phyloP scores from a whole-genome alignment of 2,329 filamentous ascomycete species.

The Arachnopeziza araneosa region DNA sequence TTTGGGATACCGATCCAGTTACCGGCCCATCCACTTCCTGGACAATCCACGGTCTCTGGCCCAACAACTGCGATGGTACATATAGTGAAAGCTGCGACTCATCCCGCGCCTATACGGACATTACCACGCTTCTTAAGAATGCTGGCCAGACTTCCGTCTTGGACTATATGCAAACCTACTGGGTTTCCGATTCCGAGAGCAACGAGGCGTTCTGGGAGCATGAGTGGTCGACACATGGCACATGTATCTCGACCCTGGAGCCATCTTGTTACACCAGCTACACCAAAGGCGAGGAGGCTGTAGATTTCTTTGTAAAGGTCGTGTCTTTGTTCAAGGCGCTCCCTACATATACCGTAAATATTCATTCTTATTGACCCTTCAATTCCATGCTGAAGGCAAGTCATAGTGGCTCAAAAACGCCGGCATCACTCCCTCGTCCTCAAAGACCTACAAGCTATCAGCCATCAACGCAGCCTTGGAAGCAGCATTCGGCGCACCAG shows the following conservation, averaged over 20 bases:
- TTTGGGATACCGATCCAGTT: conserved; percentile 65
- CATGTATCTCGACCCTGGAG: conserved; percentile 65
- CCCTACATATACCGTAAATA: conserved; percentile 53
- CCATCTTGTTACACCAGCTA: conserved; percentile 60
- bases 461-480: conserved; percentile 39
- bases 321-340: conserved; percentile 62
- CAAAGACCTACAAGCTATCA: conserved; percentile 37
- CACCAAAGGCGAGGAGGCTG: conserved; percentile 55
- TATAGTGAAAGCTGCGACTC: conserved; percentile 63
- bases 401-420: conserved; percentile 50
- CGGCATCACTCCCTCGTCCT: conserved; percentile 48
- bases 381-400: neutral
- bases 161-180: conserved; percentile 63
- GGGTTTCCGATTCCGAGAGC: conserved; percentile 34
- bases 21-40: conserved; percentile 41
- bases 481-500: conserved; percentile 39
- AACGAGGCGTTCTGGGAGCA: conserved; percentile 62
- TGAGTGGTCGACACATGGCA: conserved; percentile 71
- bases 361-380: neutral
- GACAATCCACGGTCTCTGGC: conserved; percentile 67
- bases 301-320: conserved; percentile 62
- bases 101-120: conserved; percentile 57
- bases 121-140: conserved; percentile 53
- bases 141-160: conserved; percentile 51
- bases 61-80: conserved; percentile 62